Base-by-base conservation (phyloP, 495 filamentous ascomycete genomes). In the Trichoderma virens region DNA sequence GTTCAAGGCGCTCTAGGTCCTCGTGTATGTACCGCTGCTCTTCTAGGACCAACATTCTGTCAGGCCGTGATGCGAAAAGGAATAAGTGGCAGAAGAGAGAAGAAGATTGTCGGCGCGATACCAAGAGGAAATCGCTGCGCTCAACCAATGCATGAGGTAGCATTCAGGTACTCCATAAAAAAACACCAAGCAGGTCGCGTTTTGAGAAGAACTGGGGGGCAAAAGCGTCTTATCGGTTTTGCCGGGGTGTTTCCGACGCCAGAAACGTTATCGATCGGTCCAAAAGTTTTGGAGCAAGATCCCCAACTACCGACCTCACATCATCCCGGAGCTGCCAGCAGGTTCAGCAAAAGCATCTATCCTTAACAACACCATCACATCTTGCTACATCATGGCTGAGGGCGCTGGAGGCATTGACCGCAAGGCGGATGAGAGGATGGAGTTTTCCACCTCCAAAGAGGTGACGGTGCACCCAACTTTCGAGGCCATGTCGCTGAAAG, bases 401-500 rank as follows among this genome's bases (percentile, higher is more conserved):
- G 89, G 88, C 66, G 60, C 63, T 31, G 74, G 76, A 45, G 80
- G 80, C 38, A 97, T 98, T 70, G 95, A 98, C 79, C 87, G 91
- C 76, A 91, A 92, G 72, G 86, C 88, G 38, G 94, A 98, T 78
- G 92, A 96, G 85, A 88, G 89, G 75, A 95, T 97, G 83, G 94
- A 98, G 81, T 98, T 98, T 81, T 86, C 85, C 65, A 98, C 94
- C 75, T 97, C 92, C 66, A 97, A 95, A 78, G 95, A 98, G 85
- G 93, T 98, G 61, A 91, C 86, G 13, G 92, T 97, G n/a, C 76
- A 79, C 69, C 82, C 82, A 64, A 84, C 82, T 34, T 84, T 83
- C 71, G 82, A 81, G 77, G 75, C 78, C 32, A 82, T 81, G 76
- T 77, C 73, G 4, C 75, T 98, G 74, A 98, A 98, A 76, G 84